Evolutionary conservation across 1,284 basidiomycete genomes (phyloP).

Genomic region (Tetrapyrgos nigripes): DNA sequence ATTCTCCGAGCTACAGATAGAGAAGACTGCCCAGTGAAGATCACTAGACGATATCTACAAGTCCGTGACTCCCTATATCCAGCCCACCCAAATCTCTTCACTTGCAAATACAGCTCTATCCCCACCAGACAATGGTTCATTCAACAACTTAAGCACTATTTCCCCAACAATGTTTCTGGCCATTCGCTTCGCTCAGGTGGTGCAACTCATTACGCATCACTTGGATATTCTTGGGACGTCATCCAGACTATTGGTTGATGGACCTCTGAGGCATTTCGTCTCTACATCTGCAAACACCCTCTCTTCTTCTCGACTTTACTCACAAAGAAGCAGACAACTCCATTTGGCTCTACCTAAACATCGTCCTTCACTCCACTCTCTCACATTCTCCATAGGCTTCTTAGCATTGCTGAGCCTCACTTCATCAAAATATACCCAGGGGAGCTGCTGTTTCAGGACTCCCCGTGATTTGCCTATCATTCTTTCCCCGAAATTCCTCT

Average conservation of each 20-base stretch:
- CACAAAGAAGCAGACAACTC: too few species aligned
- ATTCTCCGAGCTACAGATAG: not conserved
- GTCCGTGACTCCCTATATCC: conserved; percentile 5
- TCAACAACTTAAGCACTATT: not conserved
- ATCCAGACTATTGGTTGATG: not conserved
- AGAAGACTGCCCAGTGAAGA: conserved; percentile 13
- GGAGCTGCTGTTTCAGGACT: too few species aligned
- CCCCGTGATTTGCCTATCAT: too few species aligned
- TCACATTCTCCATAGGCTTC: too few species aligned
- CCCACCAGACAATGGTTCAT: conserved; percentile 29
- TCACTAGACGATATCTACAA: conserved; percentile 2
- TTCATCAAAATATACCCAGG: too few species aligned
- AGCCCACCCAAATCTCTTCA: conserved; percentile 17
- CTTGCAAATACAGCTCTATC: conserved; percentile 14
- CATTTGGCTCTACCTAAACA: too few species aligned
- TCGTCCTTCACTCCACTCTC: too few species aligned
- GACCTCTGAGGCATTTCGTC: not conserved
- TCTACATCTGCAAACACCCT: conserved; percentile 1
- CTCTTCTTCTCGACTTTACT: not conserved
- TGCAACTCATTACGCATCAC: conserved; percentile 3
- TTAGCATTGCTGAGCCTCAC: too few species aligned
- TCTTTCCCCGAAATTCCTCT: too few species aligned
- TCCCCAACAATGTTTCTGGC: not conserved
- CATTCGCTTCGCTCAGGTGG: conserved; percentile 9
- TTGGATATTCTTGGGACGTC: not conserved